Conservation (phyloP, 768 basidiomycete species). For the Leucosporidium creatinivorum region DNA sequence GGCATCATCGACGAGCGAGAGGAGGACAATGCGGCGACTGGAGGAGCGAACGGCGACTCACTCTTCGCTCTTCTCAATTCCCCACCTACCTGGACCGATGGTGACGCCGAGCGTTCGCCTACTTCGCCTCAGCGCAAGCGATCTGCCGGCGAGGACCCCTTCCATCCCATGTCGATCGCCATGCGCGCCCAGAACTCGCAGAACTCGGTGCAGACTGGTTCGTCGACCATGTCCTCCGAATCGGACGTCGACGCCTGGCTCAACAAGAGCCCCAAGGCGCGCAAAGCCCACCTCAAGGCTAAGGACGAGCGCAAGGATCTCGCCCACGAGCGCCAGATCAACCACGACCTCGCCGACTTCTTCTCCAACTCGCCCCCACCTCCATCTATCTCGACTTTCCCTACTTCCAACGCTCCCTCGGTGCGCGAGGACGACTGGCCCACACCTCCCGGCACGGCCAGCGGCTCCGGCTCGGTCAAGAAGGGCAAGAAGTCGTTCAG, state of each 20-base stretch:
- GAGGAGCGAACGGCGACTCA: not conserved
- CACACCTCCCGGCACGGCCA: not conserved
- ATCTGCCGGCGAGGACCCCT: not conserved
- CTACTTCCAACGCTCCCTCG: not conserved
- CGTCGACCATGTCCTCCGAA: not conserved
- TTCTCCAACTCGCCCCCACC: slow-evolving; percentile 11
- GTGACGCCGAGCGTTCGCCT: not conserved
- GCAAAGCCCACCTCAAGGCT: slow-evolving; percentile 12
- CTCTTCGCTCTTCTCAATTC: slow-evolving; percentile 19
- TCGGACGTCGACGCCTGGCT: slow-evolving; percentile 8
- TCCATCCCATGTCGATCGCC: not conserved
- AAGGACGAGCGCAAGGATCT: slow-evolving; percentile 26
- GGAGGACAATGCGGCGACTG: no score
- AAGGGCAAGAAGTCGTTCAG: slow-evolving; percentile 1
- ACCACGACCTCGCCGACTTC: slow-evolving; percentile 26
- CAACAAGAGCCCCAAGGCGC: not conserved
- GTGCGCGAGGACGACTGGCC: not conserved
- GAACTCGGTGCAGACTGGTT: not conserved
- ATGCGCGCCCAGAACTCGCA: slow-evolving; percentile 14
- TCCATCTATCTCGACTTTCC: not conserved
- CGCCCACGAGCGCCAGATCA: slow-evolving; percentile 28
- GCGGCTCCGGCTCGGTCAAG: no score
- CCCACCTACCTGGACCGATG: slow-evolving; percentile 11
- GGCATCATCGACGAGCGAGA: not conserved
- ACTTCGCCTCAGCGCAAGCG: not conserved